phyloP scores from a whole-genome alignment of 306 rosid genomes.

The Acacia melanoxylon region DNA sequence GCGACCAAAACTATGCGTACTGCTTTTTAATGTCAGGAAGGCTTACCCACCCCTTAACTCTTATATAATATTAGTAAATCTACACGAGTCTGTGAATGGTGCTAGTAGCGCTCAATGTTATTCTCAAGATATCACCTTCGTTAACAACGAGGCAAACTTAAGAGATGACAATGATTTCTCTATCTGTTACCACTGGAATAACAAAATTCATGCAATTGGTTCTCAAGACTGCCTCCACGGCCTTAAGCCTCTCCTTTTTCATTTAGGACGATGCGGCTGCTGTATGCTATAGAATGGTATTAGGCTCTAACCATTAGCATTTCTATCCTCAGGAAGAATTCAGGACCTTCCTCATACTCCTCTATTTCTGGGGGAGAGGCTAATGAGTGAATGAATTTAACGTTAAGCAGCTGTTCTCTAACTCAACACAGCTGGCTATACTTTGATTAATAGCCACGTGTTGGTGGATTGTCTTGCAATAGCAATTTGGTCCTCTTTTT shows the following conservation, averaged over 20 bases:
- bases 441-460: neutral
- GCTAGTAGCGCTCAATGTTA: neutral
- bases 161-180: constrained; percentile 2
- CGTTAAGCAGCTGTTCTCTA: neutral
- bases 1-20: neutral
- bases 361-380: neutral
- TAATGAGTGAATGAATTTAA: neutral
- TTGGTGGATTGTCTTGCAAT: neutral
- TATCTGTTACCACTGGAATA: neutral
- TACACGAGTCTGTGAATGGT: neutral
- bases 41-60: neutral
- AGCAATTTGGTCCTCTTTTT: neutral
- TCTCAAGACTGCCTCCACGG: constrained; percentile 19
- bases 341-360: neutral
- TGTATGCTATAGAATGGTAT: neutral
- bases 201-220: neutral
- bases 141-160: neutral
- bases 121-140: neutral
- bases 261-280: neutral
- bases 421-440: neutral
- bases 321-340: neutral
- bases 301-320: neutral
- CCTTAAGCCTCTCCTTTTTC: neutral
- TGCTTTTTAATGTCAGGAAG: neutral
- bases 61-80: neutral